Base-by-base conservation (phyloP, 192 early-diverging fungal species). In the Entomortierella lignicola region DNA sequence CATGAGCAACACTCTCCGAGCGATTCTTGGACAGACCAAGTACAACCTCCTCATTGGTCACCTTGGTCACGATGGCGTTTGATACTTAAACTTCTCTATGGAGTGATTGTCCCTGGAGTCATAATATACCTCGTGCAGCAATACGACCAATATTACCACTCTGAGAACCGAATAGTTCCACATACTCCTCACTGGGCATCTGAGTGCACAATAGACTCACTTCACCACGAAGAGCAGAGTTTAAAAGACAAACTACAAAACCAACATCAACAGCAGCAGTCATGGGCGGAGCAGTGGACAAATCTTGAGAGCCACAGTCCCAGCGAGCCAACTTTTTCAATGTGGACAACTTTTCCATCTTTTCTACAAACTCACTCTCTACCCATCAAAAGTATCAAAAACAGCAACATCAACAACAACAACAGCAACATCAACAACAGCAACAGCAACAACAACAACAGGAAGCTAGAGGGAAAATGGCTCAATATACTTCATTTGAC, bases 31-130 rank as follows among this genome's bases (percentile, higher is more conserved):
- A 18, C 25, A 27, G 53, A 50, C 55, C 66, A 43, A 47, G 44
- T 12, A 15, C 44, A 47, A 47, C 12, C 44, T 47, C 44, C 44
- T 11, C 17, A 5, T 6, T 68, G 66, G 66, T 68, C 66, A 1
- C 66, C 66, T 18, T 72, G 70, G 70, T 72, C 70, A n/a, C 53
- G 61, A 20, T 72, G 70, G 70, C 61, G 70, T 4, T 10, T 68
- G 44, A 27, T 59, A 13, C 60, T 72, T 21, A 72, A 64, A 55
- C 61, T 72, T 17, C 34, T 72, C 21, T 72, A 72, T 50, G 70
- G 29, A 10, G 70, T 72, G 10, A 34, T 72, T 2, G 70, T 72
- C 7, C 70, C 70, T 21, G 70, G 54, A 6, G 61, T 56, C 54
- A 72, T 72, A 18, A 56, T 72, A 12, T 72, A 51, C 18, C 23